Base-by-base conservation (phyloP, 1,139 yeast species). In the Hyphopichia pseudoburtonii region DNA sequence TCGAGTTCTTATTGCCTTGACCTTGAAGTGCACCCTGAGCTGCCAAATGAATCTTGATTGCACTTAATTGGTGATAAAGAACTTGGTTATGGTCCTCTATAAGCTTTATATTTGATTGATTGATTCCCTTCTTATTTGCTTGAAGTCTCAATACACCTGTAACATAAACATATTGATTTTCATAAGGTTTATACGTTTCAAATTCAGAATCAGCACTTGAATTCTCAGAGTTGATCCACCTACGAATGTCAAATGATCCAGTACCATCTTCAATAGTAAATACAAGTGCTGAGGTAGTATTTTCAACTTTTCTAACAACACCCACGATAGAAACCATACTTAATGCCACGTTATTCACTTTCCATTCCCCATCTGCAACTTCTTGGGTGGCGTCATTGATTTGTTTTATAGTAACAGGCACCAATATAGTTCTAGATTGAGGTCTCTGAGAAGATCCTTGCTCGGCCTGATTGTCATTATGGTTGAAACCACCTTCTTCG, bases 401-500 rank as follows among this genome's bases (percentile, higher is more conserved):
- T 61, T 86, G 95, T 53, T 85, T 85, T 51, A 89, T 80, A 1
- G 96, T 87, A 11, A 88, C 92, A 0, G 97, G 95, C 1, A 89
- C 82, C 33, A 87, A 59, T 11, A 80, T 57, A 38, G 69, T 59
- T 44, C 80, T 60, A 38, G 65, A 51, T 46, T 63, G 67, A 41
- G 58, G 56, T 48, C 57, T 60, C 42, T 64, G 70, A 9, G 70
- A 57, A 9, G 51, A 49, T 15, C 53, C 56, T 10, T 53, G 54
- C 21, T 48, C 59, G 30, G 50, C 57, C 14, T 52, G 56, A 11
- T 53, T 54, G 23, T 47, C 59, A 31, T 51, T 57, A 42, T 57
- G 57, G 18, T 50, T 46, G 43, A 55, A 59, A 5, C 66, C 66
- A 14, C 65, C 70, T 36, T 62, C 65, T 26, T 53, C 57, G 32